These are phyloP conservation scores for Litsea cubeba DNA, from an alignment of 164 flowering plant species.

Conservation along the genomic window DNA sequence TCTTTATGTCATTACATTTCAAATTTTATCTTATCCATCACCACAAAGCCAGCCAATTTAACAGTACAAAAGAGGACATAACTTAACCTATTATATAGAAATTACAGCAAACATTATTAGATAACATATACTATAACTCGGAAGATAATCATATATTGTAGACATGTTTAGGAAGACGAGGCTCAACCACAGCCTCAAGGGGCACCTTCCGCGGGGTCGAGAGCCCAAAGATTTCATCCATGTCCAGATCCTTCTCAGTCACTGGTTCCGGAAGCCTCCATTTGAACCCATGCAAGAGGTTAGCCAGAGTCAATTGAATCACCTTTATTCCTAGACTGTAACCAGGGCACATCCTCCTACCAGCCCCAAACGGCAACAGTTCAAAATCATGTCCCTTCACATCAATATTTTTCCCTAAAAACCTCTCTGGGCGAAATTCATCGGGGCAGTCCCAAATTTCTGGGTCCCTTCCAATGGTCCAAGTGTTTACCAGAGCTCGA, in stretches of 20 bases:
- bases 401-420: conserved; percentile 47
- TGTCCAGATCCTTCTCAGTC: conserved; percentile 46
- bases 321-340: conserved; percentile 56
- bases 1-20: too few species aligned
- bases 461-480: conserved; percentile 71
- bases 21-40: background rate
- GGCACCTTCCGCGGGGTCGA: conserved; percentile 57
- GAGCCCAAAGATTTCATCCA: conserved; percentile 74
- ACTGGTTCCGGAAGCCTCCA: conserved; percentile 51
- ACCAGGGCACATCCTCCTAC: conserved; percentile 85
- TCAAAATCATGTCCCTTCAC: conserved; percentile 68
- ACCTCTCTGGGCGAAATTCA: conserved; percentile 65
- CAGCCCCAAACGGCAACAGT: conserved; percentile 71
- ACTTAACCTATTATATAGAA: background rate
- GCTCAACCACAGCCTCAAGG: conserved; percentile 32
- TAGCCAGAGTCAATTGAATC: conserved; percentile 57
- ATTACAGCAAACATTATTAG: background rate
- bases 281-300: conserved; percentile 61
- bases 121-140: background rate
- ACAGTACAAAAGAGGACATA: background rate
- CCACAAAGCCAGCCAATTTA: background rate
- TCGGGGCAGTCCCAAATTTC: conserved; percentile 48
- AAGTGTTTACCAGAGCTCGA: conserved; percentile 40
- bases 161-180: conserved; percentile 44
- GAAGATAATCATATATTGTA: conserved; percentile 11